These are phyloP conservation scores for Curvularia verruculosa DNA, from an alignment of 2,329 filamentous ascomycete genomes.

Conservation along the genomic window DNA sequence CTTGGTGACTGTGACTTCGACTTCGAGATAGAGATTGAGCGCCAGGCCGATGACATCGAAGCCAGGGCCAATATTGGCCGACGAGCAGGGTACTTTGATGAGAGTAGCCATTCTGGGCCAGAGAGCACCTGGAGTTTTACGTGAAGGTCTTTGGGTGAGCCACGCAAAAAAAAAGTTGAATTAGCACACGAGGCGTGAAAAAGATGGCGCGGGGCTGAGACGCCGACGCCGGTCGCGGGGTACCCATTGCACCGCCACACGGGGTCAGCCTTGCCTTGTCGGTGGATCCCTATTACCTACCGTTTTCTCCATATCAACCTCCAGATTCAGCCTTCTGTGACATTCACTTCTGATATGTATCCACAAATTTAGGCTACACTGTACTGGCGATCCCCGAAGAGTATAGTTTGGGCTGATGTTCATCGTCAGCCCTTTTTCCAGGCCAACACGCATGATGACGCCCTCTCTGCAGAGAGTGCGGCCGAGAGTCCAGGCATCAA, in stretches of 20 bases:
- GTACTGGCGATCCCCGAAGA: background rate
- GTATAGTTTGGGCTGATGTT: background rate
- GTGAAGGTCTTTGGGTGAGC: conserved; percentile 12
- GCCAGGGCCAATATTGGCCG: conserved; percentile 93
- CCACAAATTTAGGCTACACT: background rate
- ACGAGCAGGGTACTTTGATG: conserved; percentile 88
- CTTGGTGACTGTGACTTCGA: conserved; percentile 74
- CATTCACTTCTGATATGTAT: background rate
- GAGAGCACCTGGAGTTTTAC: conserved; percentile 16
- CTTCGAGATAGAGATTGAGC: conserved; percentile 89
- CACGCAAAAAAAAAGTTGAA: conserved; percentile 12
- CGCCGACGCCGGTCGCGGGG: conserved; percentile 19
- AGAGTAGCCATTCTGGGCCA: conserved; percentile 53
- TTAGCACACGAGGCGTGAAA: conserved; percentile 12
- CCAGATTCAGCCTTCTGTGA: background rate
- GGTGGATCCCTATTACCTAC: background rate
- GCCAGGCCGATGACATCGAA: conserved; percentile 98
- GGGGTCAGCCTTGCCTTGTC: background rate
- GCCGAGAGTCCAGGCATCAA: conserved; percentile 1
- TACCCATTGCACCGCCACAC: conserved; percentile 11
- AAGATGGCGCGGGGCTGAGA: conserved; percentile 19
- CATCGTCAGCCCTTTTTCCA: background rate
- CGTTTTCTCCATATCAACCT: background rate
- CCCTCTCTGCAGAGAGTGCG: background rate
- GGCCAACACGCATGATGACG: background rate